Percentiles rank a stretch among this genome's conserved stretches.
Evolutionary conservation across 1,139 yeast species (phyloP).

Genomic region (Blastobotrys aristatus): DNA sequence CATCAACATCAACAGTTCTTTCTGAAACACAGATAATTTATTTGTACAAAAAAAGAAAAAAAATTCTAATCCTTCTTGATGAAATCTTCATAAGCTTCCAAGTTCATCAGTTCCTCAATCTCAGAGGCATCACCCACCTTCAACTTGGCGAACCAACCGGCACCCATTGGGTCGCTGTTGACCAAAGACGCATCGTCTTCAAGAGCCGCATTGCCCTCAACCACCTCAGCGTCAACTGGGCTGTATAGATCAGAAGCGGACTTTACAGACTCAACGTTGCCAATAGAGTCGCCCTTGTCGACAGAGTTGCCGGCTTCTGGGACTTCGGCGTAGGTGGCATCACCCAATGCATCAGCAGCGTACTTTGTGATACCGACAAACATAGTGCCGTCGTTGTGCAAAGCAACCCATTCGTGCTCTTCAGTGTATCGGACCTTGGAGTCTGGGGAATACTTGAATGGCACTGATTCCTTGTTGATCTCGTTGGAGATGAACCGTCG

Average conservation of each 20-base stretch:
- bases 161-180: conserved; percentile 86
- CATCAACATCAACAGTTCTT: too few relatives aligned
- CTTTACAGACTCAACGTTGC: conserved; percentile 92
- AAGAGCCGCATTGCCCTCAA: conserved; percentile 64
- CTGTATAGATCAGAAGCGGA: conserved; percentile 90
- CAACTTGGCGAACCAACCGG: conserved; percentile 87
- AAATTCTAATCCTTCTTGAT: neutral
- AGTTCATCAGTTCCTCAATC: conserved; percentile 43
- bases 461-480: conserved; percentile 49
- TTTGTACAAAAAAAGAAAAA: neutral
- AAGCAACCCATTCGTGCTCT: conserved; percentile 96
- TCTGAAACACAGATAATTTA: too few relatives aligned
- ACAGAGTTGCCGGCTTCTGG: conserved; percentile 69
- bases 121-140: conserved; percentile 44
- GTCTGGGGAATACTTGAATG: conserved; percentile 44
- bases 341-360: conserved; percentile 98
- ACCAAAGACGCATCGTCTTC: conserved; percentile 71
- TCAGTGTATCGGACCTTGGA: conserved; percentile 59
- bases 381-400: conserved; percentile 67
- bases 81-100: conserved; percentile 60
- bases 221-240: conserved; percentile 75
- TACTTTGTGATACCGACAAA: conserved; percentile 90
- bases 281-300: conserved; percentile 75
- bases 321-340: conserved; percentile 88
- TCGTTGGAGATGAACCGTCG: conserved; percentile 36